phyloP scores from a whole-genome alignment of 192 early-diverging fungal species.

The Cladochytrium replicatum region DNA sequence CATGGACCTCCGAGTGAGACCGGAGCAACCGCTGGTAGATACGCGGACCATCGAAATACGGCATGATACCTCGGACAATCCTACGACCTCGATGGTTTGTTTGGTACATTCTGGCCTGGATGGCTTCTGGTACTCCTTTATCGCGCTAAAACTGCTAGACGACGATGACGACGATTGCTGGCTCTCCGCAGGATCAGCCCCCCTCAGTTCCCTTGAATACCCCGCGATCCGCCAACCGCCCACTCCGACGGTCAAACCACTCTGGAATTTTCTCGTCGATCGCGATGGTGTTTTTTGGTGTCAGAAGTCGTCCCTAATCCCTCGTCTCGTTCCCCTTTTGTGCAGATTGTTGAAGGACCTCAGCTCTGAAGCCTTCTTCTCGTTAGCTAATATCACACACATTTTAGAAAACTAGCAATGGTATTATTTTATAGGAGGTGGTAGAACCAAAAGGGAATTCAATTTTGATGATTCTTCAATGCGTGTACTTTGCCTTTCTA shows the following conservation, averaged over 20 bases:
- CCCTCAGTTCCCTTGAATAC: slow-evolving; percentile 1
- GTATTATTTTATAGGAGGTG: too few relatives aligned
- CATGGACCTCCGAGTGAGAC: slow-evolving; percentile 19
- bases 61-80: slow-evolving; percentile 28
- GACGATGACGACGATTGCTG: too few relatives aligned
- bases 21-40: slow-evolving; percentile 23
- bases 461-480: too few relatives aligned
- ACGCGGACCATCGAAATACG: slow-evolving; percentile 36
- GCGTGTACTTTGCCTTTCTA: too few relatives aligned
- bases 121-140: too few relatives aligned
- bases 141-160: too few relatives aligned
- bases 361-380: slow-evolving; percentile 23
- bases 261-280: slow-evolving; percentile 9
- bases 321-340: not conserved
- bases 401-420: too few relatives aligned
- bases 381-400: too few relatives aligned
- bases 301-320: not conserved
- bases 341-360: slow-evolving; percentile 4
- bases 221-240: slow-evolving; percentile 1
- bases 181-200: not conserved
- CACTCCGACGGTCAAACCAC: slow-evolving; percentile 14
- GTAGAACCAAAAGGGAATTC: too few relatives aligned
- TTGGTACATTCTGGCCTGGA: slow-evolving; percentile 6
- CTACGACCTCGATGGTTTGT: slow-evolving; percentile 12
- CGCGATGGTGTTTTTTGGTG: not conserved